Evolutionary conservation across 257 asterid species (phyloP).

Genomic region (Penstemon davidsonii): DNA sequence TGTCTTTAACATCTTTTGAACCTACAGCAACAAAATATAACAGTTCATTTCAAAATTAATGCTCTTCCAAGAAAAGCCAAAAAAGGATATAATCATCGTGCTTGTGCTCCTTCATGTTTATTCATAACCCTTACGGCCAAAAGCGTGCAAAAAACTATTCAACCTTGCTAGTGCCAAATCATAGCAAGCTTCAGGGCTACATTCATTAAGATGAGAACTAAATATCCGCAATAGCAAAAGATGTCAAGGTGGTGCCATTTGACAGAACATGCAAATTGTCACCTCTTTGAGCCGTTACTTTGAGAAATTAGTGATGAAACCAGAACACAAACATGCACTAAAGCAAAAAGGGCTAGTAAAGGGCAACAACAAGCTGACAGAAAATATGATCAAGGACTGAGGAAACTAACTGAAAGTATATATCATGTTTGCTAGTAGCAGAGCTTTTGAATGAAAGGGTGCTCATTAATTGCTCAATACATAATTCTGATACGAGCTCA

Average conservation of each 20-base stretch:
- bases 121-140: slow-evolving; percentile 15
- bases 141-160: slow-evolving; percentile 19
- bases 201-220: slow-evolving; percentile 7
- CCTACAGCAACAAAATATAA: slow-evolving; percentile 57
- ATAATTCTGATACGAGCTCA: not conserved
- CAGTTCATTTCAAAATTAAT: slow-evolving; percentile 15
- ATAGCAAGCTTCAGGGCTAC: slow-evolving; percentile 9
- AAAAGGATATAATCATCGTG: not conserved
- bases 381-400: not conserved
- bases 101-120: slow-evolving; percentile 15
- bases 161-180: slow-evolving; percentile 16
- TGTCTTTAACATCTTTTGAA: slow-evolving; percentile 76
- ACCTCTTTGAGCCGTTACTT: slow-evolving; percentile 8
- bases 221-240: not conserved
- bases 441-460: not conserved
- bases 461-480: slow-evolving; percentile 6
- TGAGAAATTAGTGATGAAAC: slow-evolving; percentile 23
- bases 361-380: not conserved
- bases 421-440: not conserved
- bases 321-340: not conserved
- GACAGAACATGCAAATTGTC: not conserved
- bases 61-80: slow-evolving; percentile 14
- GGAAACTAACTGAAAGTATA: slow-evolving; percentile 11
- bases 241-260: not conserved
- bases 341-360: slow-evolving; percentile 1